These are phyloP conservation scores for Pseudoscleropodium purum DNA, from an alignment of 225 moss, liverwort and hornwort genomes.

Conservation along the genomic window DNA sequence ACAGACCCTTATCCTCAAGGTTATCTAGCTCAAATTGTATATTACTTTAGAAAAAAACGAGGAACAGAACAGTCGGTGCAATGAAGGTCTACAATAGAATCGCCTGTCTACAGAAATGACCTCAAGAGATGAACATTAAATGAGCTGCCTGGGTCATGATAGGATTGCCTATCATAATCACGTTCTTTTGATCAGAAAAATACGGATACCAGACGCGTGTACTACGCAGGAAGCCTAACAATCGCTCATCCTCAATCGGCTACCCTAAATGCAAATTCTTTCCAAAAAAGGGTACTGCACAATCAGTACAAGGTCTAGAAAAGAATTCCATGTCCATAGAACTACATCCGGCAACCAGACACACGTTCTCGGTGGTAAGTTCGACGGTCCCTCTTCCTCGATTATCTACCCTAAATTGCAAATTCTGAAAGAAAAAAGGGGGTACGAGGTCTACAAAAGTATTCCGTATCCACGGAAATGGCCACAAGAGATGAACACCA, in stretches of 20 bases:
- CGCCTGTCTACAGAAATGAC: background rate
- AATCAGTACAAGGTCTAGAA: background rate
- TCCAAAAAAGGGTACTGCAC: background rate
- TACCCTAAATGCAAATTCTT: background rate
- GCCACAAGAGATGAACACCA: background rate
- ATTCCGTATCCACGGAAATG: background rate
- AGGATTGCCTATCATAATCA: background rate
- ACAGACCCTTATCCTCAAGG: background rate
- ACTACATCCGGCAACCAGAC: background rate
- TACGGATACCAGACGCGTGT: background rate
- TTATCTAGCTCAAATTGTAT: background rate
- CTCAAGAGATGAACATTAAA: background rate
- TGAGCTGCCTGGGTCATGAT: background rate
- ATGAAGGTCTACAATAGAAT: background rate
- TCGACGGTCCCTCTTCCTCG: background rate
- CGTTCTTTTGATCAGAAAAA: background rate
- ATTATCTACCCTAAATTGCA: background rate
- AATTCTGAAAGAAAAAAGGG: background rate
- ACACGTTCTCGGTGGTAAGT: background rate
- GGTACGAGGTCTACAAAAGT: background rate
- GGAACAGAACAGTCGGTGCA: background rate
- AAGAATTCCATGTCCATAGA: background rate
- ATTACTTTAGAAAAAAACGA: background rate
- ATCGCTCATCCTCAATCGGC: background rate
- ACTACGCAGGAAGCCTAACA: background rate